Evolutionary conservation across 495 filamentous ascomycete species (phyloP), one percentile per base, ranked within the genome.

Genomic region (Xylaria telfairii): DNA sequence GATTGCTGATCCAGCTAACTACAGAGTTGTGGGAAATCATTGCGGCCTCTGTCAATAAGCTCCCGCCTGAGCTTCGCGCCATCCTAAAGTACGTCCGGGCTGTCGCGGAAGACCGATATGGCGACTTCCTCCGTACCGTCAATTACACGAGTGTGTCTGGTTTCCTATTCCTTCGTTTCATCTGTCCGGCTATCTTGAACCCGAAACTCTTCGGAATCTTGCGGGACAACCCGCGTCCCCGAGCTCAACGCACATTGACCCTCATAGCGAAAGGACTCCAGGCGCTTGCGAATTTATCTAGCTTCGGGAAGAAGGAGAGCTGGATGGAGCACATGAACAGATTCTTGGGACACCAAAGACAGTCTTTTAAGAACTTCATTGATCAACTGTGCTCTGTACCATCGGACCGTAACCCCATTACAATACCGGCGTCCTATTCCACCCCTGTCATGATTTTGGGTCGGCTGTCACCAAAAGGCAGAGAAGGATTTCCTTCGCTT

Each of bases 311-410:
- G 75, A 98, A 98, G 79, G 96, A 98, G 79, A 88, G 91, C 4
- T 99, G 95, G 94, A 99, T 99, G 96, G 96, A 97, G 80, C 93
- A 93, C 5, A 98, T 98, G 96, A 99, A 98, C 76, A 87, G 85
- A 13, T 93, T 93, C 73, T 83, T 93, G 67, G 74, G 75, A 12
- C 79, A 83, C n/a, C 85, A 92, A 68, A 82, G 89, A 10, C 88
- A 90, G 66, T 89, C 92, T 28, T 93, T 98, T 82, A 96, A 94
- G 78, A 85, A 90, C 32, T 98, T 95, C 74, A 90, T 98, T 70
- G 95, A 98, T 75, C 83, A 85, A 30, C 90, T 97, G 54, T 98
- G 95, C 80, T 87, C 88, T 37, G 92, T 99, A 61, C 90, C 94
- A 2, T 87, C 88, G 8, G 89, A 95, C 67, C 85, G 87, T 42